Evolutionary conservation across 148 eudicot genomes (phyloP).

Genomic region (Chenopodium suecicum): DNA sequence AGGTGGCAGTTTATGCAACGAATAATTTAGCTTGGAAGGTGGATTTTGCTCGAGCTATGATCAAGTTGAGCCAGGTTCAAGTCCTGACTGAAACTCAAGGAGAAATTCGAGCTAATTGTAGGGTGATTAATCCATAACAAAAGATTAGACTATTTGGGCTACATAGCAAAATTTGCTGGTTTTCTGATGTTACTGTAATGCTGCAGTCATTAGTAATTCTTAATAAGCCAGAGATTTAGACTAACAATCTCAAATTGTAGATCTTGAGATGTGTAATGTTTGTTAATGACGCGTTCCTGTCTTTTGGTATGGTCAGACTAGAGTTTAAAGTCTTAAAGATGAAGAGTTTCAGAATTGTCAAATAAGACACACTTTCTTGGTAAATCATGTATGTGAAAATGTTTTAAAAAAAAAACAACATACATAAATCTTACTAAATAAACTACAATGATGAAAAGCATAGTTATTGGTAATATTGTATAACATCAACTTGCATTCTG

Average conservation of each 20-base stretch:
- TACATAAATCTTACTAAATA: neutral
- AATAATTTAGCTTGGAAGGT: slow-evolving; percentile 20
- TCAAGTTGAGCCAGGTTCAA: slow-evolving; percentile 19
- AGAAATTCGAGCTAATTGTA: slow-evolving; percentile 23
- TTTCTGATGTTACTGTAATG: neutral
- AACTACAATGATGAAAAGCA: neutral
- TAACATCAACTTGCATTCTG: neutral
- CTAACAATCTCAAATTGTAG: neutral
- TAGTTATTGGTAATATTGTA: neutral
- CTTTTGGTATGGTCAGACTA: neutral
- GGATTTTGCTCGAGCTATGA: slow-evolving; percentile 16
- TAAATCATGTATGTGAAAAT: neutral
- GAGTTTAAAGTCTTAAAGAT: too few relatives aligned
- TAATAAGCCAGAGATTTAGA: neutral
- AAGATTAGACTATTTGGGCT: neutral
- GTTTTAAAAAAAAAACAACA: too few relatives aligned
- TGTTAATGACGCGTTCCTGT: neutral
- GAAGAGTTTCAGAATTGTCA: too few relatives aligned
- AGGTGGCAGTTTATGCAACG: slow-evolving; percentile 18
- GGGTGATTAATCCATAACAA: slow-evolving; percentile 21
- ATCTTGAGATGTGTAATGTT: neutral
- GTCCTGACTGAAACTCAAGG: slow-evolving; percentile 22
- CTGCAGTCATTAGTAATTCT: neutral
- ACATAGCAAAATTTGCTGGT: neutral
- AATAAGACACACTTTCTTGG: neutral